phyloP scores from a whole-genome alignment of 805 yeast species.

The Saturnispora sanitii region DNA sequence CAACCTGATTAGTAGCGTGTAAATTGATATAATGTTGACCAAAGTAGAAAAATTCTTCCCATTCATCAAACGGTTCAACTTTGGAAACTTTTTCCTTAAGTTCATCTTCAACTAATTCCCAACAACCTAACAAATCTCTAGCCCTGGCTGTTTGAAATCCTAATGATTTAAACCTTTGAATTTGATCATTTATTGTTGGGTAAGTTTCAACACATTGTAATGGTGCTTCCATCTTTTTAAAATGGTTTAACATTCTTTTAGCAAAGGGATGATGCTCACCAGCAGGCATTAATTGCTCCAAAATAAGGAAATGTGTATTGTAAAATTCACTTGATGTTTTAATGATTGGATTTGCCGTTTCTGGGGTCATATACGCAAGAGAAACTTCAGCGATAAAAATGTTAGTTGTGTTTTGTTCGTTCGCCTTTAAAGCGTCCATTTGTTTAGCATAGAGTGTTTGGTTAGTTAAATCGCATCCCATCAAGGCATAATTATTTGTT shows the following conservation, averaged over 20 bases:
- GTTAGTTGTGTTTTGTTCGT: constrained; percentile 27
- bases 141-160: constrained; percentile 45
- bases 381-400: constrained; percentile 78
- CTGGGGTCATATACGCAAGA: constrained; percentile 66
- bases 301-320: constrained; percentile 48
- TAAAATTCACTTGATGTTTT: constrained; percentile 34
- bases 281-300: constrained; percentile 66
- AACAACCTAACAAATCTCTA: constrained; percentile 45
- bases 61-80: constrained; percentile 70
- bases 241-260: constrained; percentile 64
- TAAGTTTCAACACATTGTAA: constrained; percentile 53
- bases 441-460: constrained; percentile 28
- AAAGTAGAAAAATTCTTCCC: constrained; percentile 71
- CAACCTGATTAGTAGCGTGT: constrained; percentile 43
- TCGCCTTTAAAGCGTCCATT: constrained; percentile 22
- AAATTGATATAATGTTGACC: constrained; percentile 65
- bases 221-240: constrained; percentile 55
- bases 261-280: constrained; percentile 60
- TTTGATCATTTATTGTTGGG: constrained; percentile 41
- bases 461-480: constrained; percentile 61
- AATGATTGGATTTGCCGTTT: constrained; percentile 54
- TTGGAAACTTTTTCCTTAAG: constrained; percentile 32
- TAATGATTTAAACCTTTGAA: constrained; percentile 28
- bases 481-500: constrained; percentile 40
- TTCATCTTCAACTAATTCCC: constrained; percentile 39